Percentiles rank a stretch among this genome's conserved stretches.
These are phyloP conservation scores for Ceratocystiopsis brevicomis DNA, from an alignment of 2,329 filamentous ascomycete species.

Conservation along the genomic window DNA sequence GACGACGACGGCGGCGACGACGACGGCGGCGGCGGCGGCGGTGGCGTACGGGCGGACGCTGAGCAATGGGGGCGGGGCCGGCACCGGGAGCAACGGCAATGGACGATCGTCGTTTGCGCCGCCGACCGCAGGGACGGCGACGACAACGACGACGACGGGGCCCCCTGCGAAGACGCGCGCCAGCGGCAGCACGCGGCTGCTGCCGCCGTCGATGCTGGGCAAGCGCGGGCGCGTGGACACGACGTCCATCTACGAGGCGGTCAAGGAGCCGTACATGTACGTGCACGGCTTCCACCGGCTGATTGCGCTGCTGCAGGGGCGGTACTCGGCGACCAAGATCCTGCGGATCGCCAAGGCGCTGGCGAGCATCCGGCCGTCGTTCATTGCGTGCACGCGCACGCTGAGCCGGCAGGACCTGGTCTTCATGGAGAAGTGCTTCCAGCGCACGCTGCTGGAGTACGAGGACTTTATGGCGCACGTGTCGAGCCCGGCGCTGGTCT, in stretches of 20 bases:
- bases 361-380: conserved; percentile 75
- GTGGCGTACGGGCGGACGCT: conserved; percentile 13
- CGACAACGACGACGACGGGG: background rate
- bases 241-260: conserved; percentile 69
- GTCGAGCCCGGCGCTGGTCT: conserved; percentile 80
- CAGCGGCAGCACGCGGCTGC: conserved; percentile 25
- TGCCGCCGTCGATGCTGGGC: conserved; percentile 31
- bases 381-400: conserved; percentile 82
- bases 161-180: conserved; percentile 12
- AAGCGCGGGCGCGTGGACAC: conserved; percentile 48
- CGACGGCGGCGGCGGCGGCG: conserved; percentile 17
- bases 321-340: conserved; percentile 60
- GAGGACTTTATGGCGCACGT: conserved; percentile 81
- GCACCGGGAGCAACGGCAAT: background rate
- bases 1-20: conserved; percentile 21
- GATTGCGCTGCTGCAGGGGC: conserved; percentile 58
- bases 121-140: conserved; percentile 1
- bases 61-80: too few relatives aligned
- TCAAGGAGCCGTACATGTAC: conserved; percentile 84
- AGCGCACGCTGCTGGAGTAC: conserved; percentile 80
- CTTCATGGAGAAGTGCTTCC: conserved; percentile 95
- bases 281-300: conserved; percentile 79
- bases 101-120: background rate
- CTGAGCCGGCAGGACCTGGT: conserved; percentile 75
- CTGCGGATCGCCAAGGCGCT: conserved; percentile 73